Conservation (phyloP, 75 land plant genomes). For the Larix kaempferi region DNA sequence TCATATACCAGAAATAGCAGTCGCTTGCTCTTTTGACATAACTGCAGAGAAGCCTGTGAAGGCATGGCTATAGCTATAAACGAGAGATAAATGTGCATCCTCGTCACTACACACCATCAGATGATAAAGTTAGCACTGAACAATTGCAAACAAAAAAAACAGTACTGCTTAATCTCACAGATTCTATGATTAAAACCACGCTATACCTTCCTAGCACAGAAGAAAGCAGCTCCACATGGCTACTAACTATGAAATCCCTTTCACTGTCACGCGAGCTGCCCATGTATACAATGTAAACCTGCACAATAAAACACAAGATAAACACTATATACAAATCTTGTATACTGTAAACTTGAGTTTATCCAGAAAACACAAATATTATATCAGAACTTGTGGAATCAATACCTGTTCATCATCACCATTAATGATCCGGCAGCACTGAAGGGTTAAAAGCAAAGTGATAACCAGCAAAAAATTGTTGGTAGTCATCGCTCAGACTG, state of each 20-base stretch:
- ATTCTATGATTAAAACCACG: not conserved
- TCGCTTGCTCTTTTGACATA: slow-evolving; percentile 57
- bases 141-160: not conserved
- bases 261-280: slow-evolving; percentile 38
- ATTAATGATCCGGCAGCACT: not conserved
- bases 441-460: not conserved
- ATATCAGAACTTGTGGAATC: not conserved
- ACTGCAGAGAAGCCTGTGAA: slow-evolving; percentile 81
- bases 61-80: slow-evolving; percentile 63
- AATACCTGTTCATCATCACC: not conserved
- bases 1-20: slow-evolving; percentile 36
- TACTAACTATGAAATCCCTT: slow-evolving; percentile 19
- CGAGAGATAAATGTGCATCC: slow-evolving; percentile 44
- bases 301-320: not conserved
- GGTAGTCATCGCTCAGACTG: too few relatives aligned
- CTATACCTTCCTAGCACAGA: slow-evolving; percentile 63
- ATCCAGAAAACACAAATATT: not conserved
- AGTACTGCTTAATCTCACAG: not conserved
- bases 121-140: too few relatives aligned
- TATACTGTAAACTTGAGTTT: not conserved
- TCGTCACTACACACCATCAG: slow-evolving; percentile 33
- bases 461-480: not conserved
- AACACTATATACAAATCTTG: not conserved
- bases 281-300: slow-evolving; percentile 76
- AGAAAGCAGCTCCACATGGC: slow-evolving; percentile 50